Evolutionary conservation across 768 basidiomycete species (phyloP), one percentile per base, ranked within the genome.

Genomic region (Tricholoma sp.): DNA sequence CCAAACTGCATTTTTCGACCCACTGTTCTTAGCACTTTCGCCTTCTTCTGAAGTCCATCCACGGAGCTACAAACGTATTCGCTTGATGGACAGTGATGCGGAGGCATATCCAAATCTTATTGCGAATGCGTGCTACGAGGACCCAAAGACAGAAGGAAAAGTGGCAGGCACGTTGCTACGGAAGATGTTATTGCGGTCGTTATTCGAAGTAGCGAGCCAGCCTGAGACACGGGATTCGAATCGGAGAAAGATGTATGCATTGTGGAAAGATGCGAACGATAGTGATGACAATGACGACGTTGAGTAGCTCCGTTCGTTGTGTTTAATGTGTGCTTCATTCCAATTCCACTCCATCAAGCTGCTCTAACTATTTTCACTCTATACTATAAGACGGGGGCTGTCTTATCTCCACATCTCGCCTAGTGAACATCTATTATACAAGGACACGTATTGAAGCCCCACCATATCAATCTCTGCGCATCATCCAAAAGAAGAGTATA

Each of bases 201-300:
- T 96, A 45, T 95, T 96, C 65, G 80, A 86, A 16, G 72, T 84
- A 31, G 93, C 94, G 32, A 86, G 90, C 63, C 75, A 81, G 35
- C 76, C 83, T 58, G 83, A 86, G n/a, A 86, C 89, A 39, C 80
- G 83, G 64, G 90, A 92, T 62, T 74, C 84, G 5, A 94, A 88
- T 69, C 80, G 94, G 63, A 76, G 90, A 70, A 91, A 83, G 75
- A 79, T 98, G 73, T 96, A 94, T 67, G 79, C 79, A 5, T 70
- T 94, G 24, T 96, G 91, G 83, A 88, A 86, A 70, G 82, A 80
- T 32, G 76, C 74, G 49, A 78, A 75, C 34, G 82, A 81, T 21
- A 82, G 80, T 18, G 66, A 65, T 46, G 68, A 70, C 53, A 62
- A 56, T 21, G 67, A 66, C 27, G 66, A 69, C 34, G 59, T 64